Percentiles rank a stretch among this genome's conserved stretches.
Conservation (phyloP, 2,329 filamentous ascomycete genomes). For the Rhynchosporium graminicola region DNA sequence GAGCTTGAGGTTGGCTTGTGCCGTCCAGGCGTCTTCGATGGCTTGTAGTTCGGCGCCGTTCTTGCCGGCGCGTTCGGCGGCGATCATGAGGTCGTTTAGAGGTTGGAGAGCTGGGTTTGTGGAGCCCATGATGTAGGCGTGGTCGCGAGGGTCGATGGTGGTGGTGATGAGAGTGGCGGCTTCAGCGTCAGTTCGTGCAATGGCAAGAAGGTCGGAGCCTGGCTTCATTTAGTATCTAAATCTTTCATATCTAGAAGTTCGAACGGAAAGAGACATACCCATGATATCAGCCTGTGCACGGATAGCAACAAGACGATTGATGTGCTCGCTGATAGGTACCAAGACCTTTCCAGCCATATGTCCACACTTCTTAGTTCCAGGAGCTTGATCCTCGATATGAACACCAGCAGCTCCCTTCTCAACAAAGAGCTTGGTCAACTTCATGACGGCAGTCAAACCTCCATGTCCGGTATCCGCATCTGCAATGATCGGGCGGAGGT, state of each 20-base stretch:
- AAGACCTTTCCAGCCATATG: slow-evolving; percentile 99
- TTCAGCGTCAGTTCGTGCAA: slow-evolving; percentile 96
- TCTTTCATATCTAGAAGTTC: background rate
- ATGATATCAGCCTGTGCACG: slow-evolving; percentile 98
- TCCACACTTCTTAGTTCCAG: slow-evolving; percentile 98
- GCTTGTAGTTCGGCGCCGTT: slow-evolving; percentile 77
- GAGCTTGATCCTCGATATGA: slow-evolving; percentile 97
- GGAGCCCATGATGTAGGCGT: slow-evolving; percentile 85
- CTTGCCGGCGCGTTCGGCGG: slow-evolving; percentile 82
- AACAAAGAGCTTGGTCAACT: slow-evolving; percentile 95
- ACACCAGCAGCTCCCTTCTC: slow-evolving; percentile 97
- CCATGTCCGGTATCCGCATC: slow-evolving; percentile 98
- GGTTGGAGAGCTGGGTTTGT: slow-evolving; percentile 85
- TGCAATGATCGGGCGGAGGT: slow-evolving; percentile 91
- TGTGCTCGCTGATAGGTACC: slow-evolving; percentile 95
- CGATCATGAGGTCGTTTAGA: slow-evolving; percentile 87
- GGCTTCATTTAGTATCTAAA: background rate
- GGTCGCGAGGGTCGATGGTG: slow-evolving; percentile 93
- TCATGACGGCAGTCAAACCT: slow-evolving; percentile 98
- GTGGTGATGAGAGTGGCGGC: slow-evolving; percentile 96
- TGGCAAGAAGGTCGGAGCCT: slow-evolving; percentile 82
- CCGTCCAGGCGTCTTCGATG: slow-evolving; percentile 87
- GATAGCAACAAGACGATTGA: slow-evolving; percentile 95
- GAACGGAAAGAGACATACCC: slow-evolving; percentile 55
- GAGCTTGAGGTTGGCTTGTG: slow-evolving; percentile 77